A percentile compares a stretch with the other conserved stretches of the same genome.
Evolutionary conservation across 2,329 filamentous ascomycete species (phyloP).

Genomic region (Sodiomyces alkalinus): DNA sequence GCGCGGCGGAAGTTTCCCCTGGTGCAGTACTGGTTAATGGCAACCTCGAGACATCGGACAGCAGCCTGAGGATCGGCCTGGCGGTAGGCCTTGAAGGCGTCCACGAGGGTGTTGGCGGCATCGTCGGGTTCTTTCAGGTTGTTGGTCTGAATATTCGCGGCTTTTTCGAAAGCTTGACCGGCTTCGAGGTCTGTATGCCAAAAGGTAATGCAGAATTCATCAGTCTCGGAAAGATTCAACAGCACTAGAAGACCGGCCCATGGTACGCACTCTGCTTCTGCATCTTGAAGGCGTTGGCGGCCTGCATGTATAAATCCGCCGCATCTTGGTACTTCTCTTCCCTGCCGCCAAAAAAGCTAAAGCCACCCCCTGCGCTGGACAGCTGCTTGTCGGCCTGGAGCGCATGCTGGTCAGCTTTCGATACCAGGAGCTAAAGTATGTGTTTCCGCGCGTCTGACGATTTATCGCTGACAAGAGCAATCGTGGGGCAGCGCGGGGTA

Average conservation of each 20-base stretch:
- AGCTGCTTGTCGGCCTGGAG: constrained; percentile 73
- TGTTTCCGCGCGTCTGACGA: neutral
- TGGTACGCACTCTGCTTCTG: constrained; percentile 57
- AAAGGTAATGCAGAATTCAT: no score
- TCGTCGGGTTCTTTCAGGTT: constrained; percentile 87
- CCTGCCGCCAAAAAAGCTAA: constrained; percentile 76
- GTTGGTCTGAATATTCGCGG: constrained; percentile 63
- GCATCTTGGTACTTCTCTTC: constrained; percentile 84
- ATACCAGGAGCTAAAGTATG: no score
- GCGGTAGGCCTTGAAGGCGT: constrained; percentile 91
- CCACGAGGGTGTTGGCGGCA: constrained; percentile 71
- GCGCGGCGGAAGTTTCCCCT: constrained; percentile 87
- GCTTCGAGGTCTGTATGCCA: constrained; percentile 75
- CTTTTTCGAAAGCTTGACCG: constrained; percentile 72
- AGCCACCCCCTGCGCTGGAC: constrained; percentile 60
- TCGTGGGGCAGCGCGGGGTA: constrained; percentile 7
- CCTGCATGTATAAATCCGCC: constrained; percentile 73
- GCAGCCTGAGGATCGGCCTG: constrained; percentile 75
- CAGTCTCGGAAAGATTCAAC: neutral
- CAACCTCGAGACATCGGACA: constrained; percentile 60
- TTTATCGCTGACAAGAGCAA: neutral
- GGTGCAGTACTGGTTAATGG: constrained; percentile 72
- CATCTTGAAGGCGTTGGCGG: constrained; percentile 82
- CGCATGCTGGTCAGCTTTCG: neutral
- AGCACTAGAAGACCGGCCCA: neutral